A percentile compares a stretch with the other conserved stretches of the same genome.
Evolutionary conservation across 805 yeast genomes (phyloP).

Genomic region (Pichia californica): DNA sequence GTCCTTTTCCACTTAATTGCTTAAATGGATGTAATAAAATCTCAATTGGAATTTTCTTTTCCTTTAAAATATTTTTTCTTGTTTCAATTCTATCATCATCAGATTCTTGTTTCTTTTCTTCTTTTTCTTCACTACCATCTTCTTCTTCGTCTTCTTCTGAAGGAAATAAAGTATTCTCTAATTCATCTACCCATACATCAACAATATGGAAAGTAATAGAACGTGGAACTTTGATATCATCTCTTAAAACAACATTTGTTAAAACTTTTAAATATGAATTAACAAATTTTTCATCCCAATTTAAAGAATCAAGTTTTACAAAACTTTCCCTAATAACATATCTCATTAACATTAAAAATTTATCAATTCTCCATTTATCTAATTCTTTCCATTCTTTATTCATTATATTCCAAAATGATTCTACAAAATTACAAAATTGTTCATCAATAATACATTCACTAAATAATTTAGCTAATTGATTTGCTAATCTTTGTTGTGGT

Average conservation of each 20-base stretch:
- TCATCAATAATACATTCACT: constrained; percentile 36
- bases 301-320: constrained; percentile 42
- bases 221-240: constrained; percentile 53
- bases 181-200: constrained; percentile 80
- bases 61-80: constrained; percentile 15
- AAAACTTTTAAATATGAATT: constrained; percentile 36
- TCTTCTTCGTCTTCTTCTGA: constrained; percentile 41
- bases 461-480: constrained; percentile 53
- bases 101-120: too few species aligned
- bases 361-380: constrained; percentile 84
- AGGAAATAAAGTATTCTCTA: constrained; percentile 58
- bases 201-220: constrained; percentile 81
- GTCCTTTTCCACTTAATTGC: constrained; percentile 40
- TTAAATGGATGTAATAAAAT: constrained; percentile 56
- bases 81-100: constrained; percentile 13
- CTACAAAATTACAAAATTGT: constrained; percentile 46
- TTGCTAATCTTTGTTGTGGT: constrained; percentile 83
- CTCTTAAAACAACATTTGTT: constrained; percentile 36
- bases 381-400: constrained; percentile 76
- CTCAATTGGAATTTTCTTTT: constrained; percentile 42
- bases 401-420: constrained; percentile 78
- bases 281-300: constrained; percentile 50
- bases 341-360: constrained; percentile 76
- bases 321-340: constrained; percentile 63
- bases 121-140: constrained; percentile 26